These are phyloP conservation scores for Vachellia collinsii DNA, from an alignment of 306 rosid genomes.

Conservation along the genomic window DNA sequence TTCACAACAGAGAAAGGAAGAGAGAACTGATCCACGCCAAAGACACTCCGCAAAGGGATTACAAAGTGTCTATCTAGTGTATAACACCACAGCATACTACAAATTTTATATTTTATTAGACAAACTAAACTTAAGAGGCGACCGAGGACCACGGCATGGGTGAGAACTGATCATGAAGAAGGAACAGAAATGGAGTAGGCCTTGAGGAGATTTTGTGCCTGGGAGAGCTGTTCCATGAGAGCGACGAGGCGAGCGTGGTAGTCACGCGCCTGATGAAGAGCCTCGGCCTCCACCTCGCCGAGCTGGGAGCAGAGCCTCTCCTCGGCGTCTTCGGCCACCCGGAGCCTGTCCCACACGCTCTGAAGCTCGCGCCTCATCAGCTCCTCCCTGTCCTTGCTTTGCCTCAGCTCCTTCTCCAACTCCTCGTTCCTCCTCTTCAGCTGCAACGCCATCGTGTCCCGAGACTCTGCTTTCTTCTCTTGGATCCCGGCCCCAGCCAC, in stretches of 20 bases:
- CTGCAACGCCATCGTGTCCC: conserved; percentile 29
- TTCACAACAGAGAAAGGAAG: neutral
- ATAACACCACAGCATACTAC: neutral
- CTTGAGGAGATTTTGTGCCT: conserved; percentile 57
- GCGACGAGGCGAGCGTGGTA: conserved; percentile 58
- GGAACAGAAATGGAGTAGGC: conserved; percentile 40
- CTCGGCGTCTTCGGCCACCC: conserved; percentile 88
- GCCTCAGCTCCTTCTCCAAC: conserved; percentile 71
- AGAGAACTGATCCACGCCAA: neutral
- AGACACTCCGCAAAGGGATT: neutral
- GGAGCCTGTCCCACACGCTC: conserved; percentile 62
- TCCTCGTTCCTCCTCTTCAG: conserved; percentile 68
- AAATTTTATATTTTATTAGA: too few relatives aligned
- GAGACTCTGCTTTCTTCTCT: neutral
- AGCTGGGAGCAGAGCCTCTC: conserved; percentile 94
- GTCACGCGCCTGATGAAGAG: conserved; percentile 71
- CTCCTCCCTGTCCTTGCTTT: conserved; percentile 74
- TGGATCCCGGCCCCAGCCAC: conserved; percentile 32
- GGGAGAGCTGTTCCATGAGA: conserved; percentile 71
- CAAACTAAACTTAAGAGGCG: neutral
- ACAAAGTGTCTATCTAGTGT: neutral
- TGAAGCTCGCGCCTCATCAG: conserved; percentile 58
- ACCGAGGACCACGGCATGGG: neutral
- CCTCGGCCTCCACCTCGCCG: conserved; percentile 87
- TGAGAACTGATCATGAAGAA: neutral